These are phyloP conservation scores for Entomortierella beljakovae DNA, from an alignment of 192 early-diverging fungal species.

Conservation along the genomic window DNA sequence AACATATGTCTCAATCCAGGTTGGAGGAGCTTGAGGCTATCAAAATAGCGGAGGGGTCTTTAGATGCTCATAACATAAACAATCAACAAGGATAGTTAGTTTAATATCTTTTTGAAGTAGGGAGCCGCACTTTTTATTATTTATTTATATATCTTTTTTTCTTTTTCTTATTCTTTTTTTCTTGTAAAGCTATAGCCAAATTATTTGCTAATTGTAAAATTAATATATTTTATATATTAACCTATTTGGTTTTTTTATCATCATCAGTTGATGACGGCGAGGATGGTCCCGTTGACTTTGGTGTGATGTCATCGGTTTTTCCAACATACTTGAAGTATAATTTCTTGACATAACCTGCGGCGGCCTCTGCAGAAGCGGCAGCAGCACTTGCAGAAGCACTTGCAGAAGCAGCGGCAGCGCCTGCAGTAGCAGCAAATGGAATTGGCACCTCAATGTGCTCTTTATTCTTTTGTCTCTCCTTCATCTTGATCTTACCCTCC, in stretches of 20 bases:
- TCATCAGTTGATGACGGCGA: background rate
- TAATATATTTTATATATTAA: too few relatives aligned
- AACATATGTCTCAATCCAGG: slow-evolving; percentile 13
- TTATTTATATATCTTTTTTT: background rate
- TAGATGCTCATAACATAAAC: background rate
- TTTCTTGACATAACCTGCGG: slow-evolving; percentile 24
- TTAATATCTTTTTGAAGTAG: too few relatives aligned
- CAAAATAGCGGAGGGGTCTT: background rate
- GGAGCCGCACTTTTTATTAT: too few relatives aligned
- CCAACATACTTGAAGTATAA: slow-evolving; percentile 40
- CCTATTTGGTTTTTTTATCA: slow-evolving; percentile 13
- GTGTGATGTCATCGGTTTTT: slow-evolving; percentile 7
- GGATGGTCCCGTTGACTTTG: background rate
- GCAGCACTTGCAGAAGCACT: slow-evolving; percentile 12
- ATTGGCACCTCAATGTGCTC: slow-evolving; percentile 13
- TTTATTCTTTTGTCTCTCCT: slow-evolving; percentile 22
- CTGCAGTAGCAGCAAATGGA: slow-evolving; percentile 7
- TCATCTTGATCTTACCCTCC: slow-evolving; percentile 51
- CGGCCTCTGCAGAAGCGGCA: slow-evolving; percentile 11
- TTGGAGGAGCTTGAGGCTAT: slow-evolving; percentile 9
- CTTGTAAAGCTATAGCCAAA: too few relatives aligned
- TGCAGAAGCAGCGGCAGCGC: slow-evolving; percentile 5
- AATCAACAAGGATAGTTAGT: background rate
- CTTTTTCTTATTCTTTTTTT: background rate
- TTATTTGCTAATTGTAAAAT: too few relatives aligned